Base-by-base conservation (phyloP, 345 rosid genomes). In the Boechera stricta region DNA sequence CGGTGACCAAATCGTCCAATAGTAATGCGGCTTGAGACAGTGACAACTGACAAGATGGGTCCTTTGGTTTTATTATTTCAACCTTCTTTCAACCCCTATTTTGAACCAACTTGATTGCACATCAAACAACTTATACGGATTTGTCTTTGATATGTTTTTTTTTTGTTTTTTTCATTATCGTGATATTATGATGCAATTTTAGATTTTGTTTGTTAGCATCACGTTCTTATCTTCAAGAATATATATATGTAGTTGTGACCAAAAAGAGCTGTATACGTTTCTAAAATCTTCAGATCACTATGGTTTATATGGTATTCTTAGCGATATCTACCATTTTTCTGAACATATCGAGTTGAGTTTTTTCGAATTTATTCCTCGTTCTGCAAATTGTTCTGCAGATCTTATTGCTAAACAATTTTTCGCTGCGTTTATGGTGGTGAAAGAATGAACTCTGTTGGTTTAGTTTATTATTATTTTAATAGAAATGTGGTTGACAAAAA, bases 1-100 rank as follows among this genome's bases (percentile, higher is more conserved):
- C 47, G 51, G 16, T 54, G 58, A 63, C 52, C 70, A 52, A 77
- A 69, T 68, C 47, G 16, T 49, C 63, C 69, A 59, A 59, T 56
- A 75, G 33, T 47, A 76, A 54, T 62, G 70, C 31, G 71, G 64
- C 35, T 70, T 77, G 69, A 54, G 76, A 77, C 18, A n/a, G 66
- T 71, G 76, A 77, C 66, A 64, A 11, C 53, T 77, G 76, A 77
- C 66, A 71, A 71, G 28, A 63, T 36, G 33, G 64, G 33, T 59
- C 55, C 60, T 47, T 18, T 18, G 31, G 28, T 32, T 31, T 66
- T 6, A 5, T 9, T 11, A 12, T 47, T 69, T 69, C 71, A 70
- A 71, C 75, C 76, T 70, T 71, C 53, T 70, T 77, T 77, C 79
- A 76, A 76, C 28, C 63, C 42, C 21, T 29, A 60, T 68, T 68